Evolutionary conservation across 805 yeast genomes (phyloP).

Genomic region (Peterozyma toletana): DNA sequence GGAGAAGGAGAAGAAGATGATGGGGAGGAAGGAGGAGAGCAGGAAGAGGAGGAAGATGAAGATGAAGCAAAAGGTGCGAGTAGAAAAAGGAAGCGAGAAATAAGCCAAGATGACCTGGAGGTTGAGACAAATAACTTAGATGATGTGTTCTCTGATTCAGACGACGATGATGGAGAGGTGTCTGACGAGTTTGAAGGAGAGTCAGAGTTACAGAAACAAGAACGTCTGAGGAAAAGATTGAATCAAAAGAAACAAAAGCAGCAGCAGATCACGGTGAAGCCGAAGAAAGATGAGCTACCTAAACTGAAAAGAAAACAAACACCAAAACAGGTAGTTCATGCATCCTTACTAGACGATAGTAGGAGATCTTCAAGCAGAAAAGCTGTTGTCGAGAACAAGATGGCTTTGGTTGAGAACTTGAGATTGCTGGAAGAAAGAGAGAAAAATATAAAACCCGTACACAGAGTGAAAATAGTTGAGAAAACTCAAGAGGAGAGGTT

Average conservation of each 20-base stretch:
- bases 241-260: conserved; percentile 15
- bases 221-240: conserved; percentile 26
- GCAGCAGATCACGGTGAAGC: conserved; percentile 19
- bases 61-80: conserved; percentile 13
- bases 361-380: conserved; percentile 74
- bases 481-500: conserved; percentile 67
- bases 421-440: conserved; percentile 60
- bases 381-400: conserved; percentile 69
- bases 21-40: conserved; percentile 23
- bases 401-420: conserved; percentile 68
- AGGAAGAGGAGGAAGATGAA: conserved; percentile 20
- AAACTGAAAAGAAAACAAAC: conserved; percentile 23
- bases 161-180: conserved; percentile 38
- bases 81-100: conserved; percentile 17
- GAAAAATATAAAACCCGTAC: conserved; percentile 13
- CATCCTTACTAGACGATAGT: conserved; percentile 40
- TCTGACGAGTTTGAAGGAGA: conserved; percentile 68
- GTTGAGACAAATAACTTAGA: conserved; percentile 21
- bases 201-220: conserved; percentile 44
- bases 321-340: conserved; percentile 17
- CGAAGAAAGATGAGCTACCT: conserved; percentile 17
- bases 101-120: conserved; percentile 15
- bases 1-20: conserved; percentile 20
- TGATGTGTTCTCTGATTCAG: conserved; percentile 19
- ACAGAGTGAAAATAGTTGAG: conserved; percentile 28